phyloP scores from a whole-genome alignment of 306 rosid species.

The Delonix regia region DNA sequence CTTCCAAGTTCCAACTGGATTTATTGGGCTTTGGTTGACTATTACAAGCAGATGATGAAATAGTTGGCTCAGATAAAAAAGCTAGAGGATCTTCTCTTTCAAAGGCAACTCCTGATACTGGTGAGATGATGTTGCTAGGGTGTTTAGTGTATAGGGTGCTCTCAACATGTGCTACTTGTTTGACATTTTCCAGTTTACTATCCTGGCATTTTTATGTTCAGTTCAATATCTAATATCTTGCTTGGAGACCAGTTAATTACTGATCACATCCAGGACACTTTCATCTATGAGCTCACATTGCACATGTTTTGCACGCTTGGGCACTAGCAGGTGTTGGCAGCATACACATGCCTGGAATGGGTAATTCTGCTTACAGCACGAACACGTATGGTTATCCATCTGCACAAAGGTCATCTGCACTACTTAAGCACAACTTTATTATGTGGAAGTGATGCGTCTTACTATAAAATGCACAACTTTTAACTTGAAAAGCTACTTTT shows the following conservation, averaged over 20 bases:
- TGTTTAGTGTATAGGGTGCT: conserved; percentile 19
- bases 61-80: conserved; percentile 75
- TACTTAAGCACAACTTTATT: conserved; percentile 82
- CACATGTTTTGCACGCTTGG: conserved; percentile 99
- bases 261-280: conserved; percentile 81
- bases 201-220: conserved; percentile 23
- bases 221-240: conserved; percentile 35
- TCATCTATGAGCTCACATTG: conserved; percentile 82
- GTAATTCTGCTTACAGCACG: conserved; percentile 94
- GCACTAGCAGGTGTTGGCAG: conserved; percentile 99
- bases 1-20: conserved; percentile 26
- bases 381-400: conserved; percentile 98
- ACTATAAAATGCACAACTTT: conserved; percentile 49
- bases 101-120: conserved; percentile 70
- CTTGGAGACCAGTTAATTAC: conserved; percentile 60
- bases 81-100: conserved; percentile 67
- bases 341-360: conserved; percentile 98
- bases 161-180: conserved; percentile 11
- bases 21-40: conserved; percentile 28
- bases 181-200: conserved; percentile 23
- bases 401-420: conserved; percentile 99
- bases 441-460: conserved; percentile 59
- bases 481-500: conserved; percentile 23
- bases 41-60: conserved; percentile 68
- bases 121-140: conserved; percentile 51